Evolutionary conservation across 2,329 filamentous ascomycete species (phyloP).

Genomic region (Penicillium sp.): DNA sequence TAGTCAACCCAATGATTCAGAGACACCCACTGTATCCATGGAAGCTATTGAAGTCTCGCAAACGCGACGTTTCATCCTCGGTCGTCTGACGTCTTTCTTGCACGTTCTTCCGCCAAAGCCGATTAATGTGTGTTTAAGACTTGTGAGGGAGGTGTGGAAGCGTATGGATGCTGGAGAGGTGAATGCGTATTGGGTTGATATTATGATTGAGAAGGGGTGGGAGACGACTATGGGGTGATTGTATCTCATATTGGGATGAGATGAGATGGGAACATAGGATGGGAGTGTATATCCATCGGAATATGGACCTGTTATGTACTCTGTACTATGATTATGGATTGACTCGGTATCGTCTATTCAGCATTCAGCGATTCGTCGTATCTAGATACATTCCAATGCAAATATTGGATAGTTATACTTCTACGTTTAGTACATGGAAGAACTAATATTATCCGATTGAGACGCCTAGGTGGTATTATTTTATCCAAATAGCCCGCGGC

Average conservation of each 20-base stretch:
- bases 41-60: constrained; percentile 46
- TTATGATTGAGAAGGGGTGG: constrained; percentile 55
- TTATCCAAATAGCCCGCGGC: constrained; percentile 7
- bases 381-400: not conserved
- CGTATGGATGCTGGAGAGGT: constrained; percentile 46
- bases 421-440: not conserved
- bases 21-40: constrained; percentile 28
- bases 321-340: too few relatives aligned
- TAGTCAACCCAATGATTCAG: constrained; percentile 11
- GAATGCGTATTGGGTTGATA: constrained; percentile 53
- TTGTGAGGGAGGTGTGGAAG: constrained; percentile 53
- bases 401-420: not conserved
- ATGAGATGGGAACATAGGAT: too few relatives aligned
- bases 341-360: too few relatives aligned
- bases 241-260: too few relatives aligned
- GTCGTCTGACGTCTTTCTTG: constrained; percentile 45
- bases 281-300: too few relatives aligned
- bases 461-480: constrained; percentile 4
- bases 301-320: too few relatives aligned
- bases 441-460: not conserved
- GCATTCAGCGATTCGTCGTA: not conserved
- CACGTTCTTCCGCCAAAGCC: constrained; percentile 51
- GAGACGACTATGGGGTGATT: constrained; percentile 52
- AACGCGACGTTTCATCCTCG: constrained; percentile 48
- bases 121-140: constrained; percentile 46